Evolutionary conservation across 768 basidiomycete species (phyloP).

Genomic region (Grammothele lineata): DNA sequence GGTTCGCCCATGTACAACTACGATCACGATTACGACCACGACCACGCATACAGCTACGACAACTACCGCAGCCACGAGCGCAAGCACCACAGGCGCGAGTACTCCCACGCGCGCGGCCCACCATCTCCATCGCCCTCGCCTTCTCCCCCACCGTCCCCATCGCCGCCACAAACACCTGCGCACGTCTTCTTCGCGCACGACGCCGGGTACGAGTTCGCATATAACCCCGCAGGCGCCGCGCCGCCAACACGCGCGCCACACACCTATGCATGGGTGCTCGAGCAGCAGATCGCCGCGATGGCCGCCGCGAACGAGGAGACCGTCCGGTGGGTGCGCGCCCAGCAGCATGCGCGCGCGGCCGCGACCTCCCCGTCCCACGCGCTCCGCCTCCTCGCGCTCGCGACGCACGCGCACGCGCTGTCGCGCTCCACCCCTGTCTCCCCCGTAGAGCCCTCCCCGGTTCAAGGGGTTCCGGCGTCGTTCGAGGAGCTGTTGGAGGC

Average conservation of each 20-base stretch:
- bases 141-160: too few relatives aligned
- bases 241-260: constrained; percentile 23
- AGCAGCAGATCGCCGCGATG: constrained; percentile 45
- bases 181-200: too few relatives aligned
- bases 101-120: too few relatives aligned
- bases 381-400: constrained; percentile 15
- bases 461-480: too few relatives aligned
- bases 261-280: constrained; percentile 39
- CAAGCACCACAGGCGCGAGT: too few relatives aligned
- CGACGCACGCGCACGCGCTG: constrained; percentile 28
- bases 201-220: too few relatives aligned
- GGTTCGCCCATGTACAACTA: constrained; percentile 3
- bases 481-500: too few relatives aligned
- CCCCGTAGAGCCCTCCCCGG: too few relatives aligned
- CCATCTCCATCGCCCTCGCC: too few relatives aligned
- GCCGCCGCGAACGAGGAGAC: constrained; percentile 46
- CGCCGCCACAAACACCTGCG: too few relatives aligned
- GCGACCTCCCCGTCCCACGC: constrained; percentile 22
- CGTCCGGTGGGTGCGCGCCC: constrained; percentile 62
- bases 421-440: constrained; percentile 42
- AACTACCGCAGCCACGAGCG: too few relatives aligned
- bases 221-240: too few relatives aligned
- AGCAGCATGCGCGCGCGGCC: constrained; percentile 36
- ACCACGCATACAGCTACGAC: background rate
- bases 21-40: constrained; percentile 4